Conservation (phyloP, 441 rosid genomes). For the Jatropha podagrica region DNA sequence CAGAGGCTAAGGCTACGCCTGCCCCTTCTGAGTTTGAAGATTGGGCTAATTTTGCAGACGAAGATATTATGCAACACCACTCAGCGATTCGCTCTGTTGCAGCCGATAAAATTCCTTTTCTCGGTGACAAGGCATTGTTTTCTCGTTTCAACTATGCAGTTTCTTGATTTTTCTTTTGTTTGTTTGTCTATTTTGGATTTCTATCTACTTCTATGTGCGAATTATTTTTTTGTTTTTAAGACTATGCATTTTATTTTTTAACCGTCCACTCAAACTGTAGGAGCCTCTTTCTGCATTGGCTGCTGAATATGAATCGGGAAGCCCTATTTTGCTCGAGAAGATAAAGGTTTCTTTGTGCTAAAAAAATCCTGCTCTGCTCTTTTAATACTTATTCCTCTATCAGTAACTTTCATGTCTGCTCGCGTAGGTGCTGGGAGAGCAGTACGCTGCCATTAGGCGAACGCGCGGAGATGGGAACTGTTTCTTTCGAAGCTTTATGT, state of each 20-base stretch:
- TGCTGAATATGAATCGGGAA: slow-evolving; percentile 75
- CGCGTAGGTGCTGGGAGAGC: slow-evolving; percentile 54
- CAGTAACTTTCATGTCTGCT: slow-evolving; percentile 1
- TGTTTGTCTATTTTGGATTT: not conserved
- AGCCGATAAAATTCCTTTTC: slow-evolving; percentile 57
- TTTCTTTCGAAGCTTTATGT: slow-evolving; percentile 90
- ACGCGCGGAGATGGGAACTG: slow-evolving; percentile 96
- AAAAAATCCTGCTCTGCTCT: not conserved
- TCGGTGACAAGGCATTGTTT: slow-evolving; percentile 59
- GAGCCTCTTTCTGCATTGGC: slow-evolving; percentile 73
- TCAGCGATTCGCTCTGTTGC: slow-evolving; percentile 51
- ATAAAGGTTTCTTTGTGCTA: slow-evolving; percentile 52
- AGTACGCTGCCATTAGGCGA: slow-evolving; percentile 70
- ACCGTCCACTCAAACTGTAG: slow-evolving; percentile 32
- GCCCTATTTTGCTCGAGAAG: slow-evolving; percentile 78
- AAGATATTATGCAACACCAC: slow-evolving; percentile 49
- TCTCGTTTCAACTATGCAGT: not conserved
- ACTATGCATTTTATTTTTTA: no score
- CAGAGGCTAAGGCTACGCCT: slow-evolving; percentile 11
- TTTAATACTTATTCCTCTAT: not conserved
- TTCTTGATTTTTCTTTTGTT: not conserved
- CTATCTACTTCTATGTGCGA: no score
- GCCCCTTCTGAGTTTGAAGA: slow-evolving; percentile 35
- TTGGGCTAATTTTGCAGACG: slow-evolving; percentile 48
- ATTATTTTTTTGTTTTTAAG: no score